Evolutionary conservation across 1,284 basidiomycete genomes (phyloP), one percentile per base, ranked within the genome.

Genomic region (Ceratobasidium sp.): DNA sequence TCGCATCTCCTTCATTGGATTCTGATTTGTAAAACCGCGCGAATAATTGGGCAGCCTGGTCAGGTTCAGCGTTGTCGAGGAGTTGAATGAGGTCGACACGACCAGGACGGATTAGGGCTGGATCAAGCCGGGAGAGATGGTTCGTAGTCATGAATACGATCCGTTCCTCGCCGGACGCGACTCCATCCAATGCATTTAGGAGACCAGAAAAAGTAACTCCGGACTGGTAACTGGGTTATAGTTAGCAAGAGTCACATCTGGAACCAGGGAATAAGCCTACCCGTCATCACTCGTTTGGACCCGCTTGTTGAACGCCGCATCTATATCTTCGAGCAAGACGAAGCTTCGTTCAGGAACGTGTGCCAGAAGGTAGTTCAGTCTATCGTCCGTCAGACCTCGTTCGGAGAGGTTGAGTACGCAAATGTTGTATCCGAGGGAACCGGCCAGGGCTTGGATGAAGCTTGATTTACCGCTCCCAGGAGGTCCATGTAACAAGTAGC

Each of bases 71-170:
- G 83, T 99, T 95, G 83, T 94, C 97, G 51, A 99, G 90, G 60
- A 95, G 87, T 81, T 94, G 91, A 42, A 92, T 90, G 61, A 99
- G 85, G 84, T 99, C 97, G 49, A 99, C 97, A 10, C 97, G 90
- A 1, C 97, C 97, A 0, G 97, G 97, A 72, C 97, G 92, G 81
- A 87, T 83, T 20, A 81, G 80, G 3, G 80, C 80, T 7, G 80
- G 77, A 81, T 91, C 87, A 58, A 89, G 85, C 9, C 82, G 83
- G 7, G 85, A 83, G 76, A 95, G 86, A 83, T 99, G 97, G 85
- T 99, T 99, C n/a, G 97, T 99, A 0, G 97, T 99, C 94, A 99
- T 96, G 86, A 99, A 99, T 56, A 99, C 92, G 83, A 99, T 94
- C n/a, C 98, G 92, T 83, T 98, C 96, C 85, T 98, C 96, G 51